phyloP scores from a whole-genome alignment of 2,329 filamentous ascomycete species.

The Reticulascus tulasneorum region DNA sequence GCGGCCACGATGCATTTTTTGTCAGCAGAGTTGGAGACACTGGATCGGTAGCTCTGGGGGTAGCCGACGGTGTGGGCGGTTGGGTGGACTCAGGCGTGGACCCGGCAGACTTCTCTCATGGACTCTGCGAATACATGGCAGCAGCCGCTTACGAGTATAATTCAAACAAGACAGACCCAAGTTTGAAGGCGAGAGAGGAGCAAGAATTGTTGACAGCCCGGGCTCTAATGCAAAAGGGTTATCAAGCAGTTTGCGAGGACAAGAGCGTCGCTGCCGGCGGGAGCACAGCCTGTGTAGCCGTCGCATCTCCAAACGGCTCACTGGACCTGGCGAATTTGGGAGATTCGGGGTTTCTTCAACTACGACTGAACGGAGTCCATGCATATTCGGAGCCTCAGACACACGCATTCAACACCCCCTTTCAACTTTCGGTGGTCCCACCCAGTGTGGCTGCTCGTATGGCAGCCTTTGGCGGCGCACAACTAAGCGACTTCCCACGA shows the following conservation, averaged over 20 bases:
- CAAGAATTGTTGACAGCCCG: slow-evolving; percentile 15
- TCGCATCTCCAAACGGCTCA: slow-evolving; percentile 67
- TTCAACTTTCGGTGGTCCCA: slow-evolving; percentile 86
- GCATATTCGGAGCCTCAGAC: slow-evolving; percentile 82
- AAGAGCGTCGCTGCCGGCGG: slow-evolving; percentile 73
- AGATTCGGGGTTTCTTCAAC: slow-evolving; percentile 87
- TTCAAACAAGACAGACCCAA: slow-evolving; percentile 22
- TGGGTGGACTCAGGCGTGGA: slow-evolving; percentile 93
- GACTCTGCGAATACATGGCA: slow-evolving; percentile 90
- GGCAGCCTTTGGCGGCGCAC: slow-evolving; percentile 75
- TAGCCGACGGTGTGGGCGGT: slow-evolving; percentile 92
- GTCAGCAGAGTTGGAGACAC: slow-evolving; percentile 72
- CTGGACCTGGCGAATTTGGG: slow-evolving; percentile 91
- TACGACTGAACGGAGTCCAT: slow-evolving; percentile 82
- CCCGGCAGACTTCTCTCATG: slow-evolving; percentile 91
- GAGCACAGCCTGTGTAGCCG: slow-evolving; percentile 85
- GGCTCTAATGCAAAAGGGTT: slow-evolving; percentile 73
- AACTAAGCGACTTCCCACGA: slow-evolving; percentile 76
- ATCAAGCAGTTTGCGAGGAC: slow-evolving; percentile 76
- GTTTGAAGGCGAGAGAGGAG: slow-evolving; percentile 5
- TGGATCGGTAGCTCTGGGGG: slow-evolving; percentile 73
- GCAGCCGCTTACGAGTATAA: slow-evolving; percentile 61
- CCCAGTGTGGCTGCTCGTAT: slow-evolving; percentile 74
- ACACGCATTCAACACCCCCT: slow-evolving; percentile 96
- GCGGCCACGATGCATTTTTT: slow-evolving; percentile 96